phyloP scores from a whole-genome alignment of 306 rosid genomes.

The Canavalia gladiata region DNA sequence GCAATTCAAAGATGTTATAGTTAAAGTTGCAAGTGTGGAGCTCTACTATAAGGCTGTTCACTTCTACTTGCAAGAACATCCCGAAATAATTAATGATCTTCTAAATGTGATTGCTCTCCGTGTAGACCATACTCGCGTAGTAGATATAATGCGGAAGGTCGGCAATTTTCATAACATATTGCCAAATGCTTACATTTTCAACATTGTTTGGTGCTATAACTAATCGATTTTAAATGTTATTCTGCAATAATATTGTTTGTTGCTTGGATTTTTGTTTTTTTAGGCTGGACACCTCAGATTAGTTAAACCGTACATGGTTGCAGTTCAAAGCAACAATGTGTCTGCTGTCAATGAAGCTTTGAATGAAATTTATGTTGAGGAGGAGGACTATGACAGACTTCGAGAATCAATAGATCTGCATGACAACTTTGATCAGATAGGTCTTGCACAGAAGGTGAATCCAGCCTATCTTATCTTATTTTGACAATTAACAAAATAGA shows the following conservation, averaged over 20 bases:
- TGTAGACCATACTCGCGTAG: constrained; percentile 96
- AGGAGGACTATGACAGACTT: constrained; percentile 93
- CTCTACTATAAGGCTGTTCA: constrained; percentile 96
- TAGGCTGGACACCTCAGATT: constrained; percentile 94
- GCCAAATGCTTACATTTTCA: constrained; percentile 7
- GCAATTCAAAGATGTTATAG: constrained; percentile 94
- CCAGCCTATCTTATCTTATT: constrained; percentile 27
- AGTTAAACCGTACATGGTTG: constrained; percentile 96
- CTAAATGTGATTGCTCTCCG: constrained; percentile 95
- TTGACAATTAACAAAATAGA: constrained; percentile 60
- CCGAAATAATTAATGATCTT: constrained; percentile 90
- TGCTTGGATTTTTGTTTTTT: constrained; percentile 14
- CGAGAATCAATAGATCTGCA: constrained; percentile 95
- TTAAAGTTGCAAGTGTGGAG: constrained; percentile 98
- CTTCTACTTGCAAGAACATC: constrained; percentile 96
- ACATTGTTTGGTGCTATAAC: constrained; percentile 14
- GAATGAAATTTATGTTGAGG: constrained; percentile 91
- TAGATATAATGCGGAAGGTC: constrained; percentile 95
- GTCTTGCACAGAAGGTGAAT: constrained; percentile 90
- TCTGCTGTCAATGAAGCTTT: constrained; percentile 94
- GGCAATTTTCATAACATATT: constrained; percentile 28
- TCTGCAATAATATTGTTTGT: constrained; percentile 19
- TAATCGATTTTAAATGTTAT: constrained; percentile 34
- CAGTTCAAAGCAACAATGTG: constrained; percentile 97
- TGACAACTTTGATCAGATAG: constrained; percentile 93